phyloP scores from a whole-genome alignment of 1,139 yeast species.

The Petasospora fabianii region DNA sequence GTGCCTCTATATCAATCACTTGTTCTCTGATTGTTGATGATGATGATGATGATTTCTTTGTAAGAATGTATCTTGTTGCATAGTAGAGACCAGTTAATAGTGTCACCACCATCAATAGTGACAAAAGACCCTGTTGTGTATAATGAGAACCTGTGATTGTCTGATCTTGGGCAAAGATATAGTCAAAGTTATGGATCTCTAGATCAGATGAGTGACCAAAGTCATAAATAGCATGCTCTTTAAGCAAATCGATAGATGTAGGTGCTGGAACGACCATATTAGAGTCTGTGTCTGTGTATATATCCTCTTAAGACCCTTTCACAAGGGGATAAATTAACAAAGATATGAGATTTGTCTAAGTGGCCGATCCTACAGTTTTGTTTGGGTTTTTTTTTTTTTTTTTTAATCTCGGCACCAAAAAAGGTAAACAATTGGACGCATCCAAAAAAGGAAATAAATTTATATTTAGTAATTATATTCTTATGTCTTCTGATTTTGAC shows the following conservation, averaged over 20 bases:
- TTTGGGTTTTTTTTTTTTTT: not conserved
- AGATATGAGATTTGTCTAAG: no score
- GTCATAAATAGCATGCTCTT: constrained; percentile 22
- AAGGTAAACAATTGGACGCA: not conserved
- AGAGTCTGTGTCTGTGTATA: not conserved
- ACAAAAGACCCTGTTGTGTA: not conserved
- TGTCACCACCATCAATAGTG: not conserved
- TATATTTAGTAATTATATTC: no score
- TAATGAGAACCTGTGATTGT: not conserved
- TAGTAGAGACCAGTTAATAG: not conserved
- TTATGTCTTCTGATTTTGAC: no score
- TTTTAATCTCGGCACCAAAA: not conserved
- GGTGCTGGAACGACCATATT: constrained; percentile 24
- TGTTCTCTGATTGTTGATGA: not conserved
- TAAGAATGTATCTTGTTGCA: no score
- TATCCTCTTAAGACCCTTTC: no score
- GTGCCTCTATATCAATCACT: constrained; percentile 3
- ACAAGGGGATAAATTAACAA: no score
- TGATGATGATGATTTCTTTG: not conserved
- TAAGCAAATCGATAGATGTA: constrained; percentile 14
- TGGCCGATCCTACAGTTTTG: no score
- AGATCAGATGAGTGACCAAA: constrained; percentile 15
- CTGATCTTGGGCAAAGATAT: constrained; percentile 11
- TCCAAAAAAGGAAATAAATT: no score
- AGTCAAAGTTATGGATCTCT: constrained; percentile 19